These are phyloP conservation scores for Eucalyptus urophylla DNA, from an alignment of 345 rosid species.

Conservation along the genomic window DNA sequence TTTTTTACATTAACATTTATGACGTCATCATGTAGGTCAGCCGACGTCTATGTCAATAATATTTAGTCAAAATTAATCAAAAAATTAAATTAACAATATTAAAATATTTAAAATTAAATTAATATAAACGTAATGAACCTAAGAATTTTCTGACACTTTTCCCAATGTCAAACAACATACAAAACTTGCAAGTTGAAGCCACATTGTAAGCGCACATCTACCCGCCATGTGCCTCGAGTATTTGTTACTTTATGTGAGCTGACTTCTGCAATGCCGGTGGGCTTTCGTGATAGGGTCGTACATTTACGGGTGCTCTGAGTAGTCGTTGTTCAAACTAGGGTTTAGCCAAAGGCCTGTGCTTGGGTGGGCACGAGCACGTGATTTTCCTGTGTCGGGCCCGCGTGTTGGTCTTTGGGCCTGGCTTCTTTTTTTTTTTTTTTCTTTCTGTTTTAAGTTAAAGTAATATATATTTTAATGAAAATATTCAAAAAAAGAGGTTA, in stretches of 20 bases:
- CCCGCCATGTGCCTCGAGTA: not conserved
- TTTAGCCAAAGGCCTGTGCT: not conserved
- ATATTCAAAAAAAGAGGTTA: not conserved
- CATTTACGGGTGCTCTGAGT: not conserved
- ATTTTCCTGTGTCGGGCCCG: not conserved
- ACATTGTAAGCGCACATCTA: not conserved
- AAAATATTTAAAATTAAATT: too few species aligned
- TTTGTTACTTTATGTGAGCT: not conserved
- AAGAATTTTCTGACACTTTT: too few species aligned
- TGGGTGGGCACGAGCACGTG: not conserved
- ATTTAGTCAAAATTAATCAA: too few species aligned
- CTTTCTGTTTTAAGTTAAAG: not conserved
- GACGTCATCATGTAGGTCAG: too few species aligned
- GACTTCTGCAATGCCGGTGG: not conserved
- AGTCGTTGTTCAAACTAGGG: not conserved
- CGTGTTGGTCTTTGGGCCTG: not conserved
- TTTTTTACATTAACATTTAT: too few species aligned
- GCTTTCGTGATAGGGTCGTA: not conserved
- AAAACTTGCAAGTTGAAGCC: not conserved
- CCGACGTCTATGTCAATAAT: fast-evolving
- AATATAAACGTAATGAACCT: too few species aligned
- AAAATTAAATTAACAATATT: too few species aligned
- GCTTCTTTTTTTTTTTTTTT: not conserved
- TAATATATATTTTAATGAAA: not conserved
- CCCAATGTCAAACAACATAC: not conserved